Conservation (phyloP, 352 stramenopile species). For the Phytophthora gonapodyides region DNA sequence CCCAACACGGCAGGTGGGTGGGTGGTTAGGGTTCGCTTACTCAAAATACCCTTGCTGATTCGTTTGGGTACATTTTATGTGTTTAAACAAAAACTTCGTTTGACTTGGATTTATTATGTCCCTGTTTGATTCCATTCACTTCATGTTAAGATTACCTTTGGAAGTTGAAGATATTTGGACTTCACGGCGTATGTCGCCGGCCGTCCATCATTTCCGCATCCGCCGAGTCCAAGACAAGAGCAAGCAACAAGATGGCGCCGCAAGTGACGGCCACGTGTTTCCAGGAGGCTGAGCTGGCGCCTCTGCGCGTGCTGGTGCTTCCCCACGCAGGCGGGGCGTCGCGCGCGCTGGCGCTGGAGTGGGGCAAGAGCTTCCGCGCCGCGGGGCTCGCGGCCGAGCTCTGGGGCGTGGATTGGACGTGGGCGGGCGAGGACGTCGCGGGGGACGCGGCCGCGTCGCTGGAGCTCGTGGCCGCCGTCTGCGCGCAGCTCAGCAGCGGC, state of each 20-base stretch:
- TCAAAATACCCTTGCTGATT: too few species aligned
- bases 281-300: constrained; percentile 62
- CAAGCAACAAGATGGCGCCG: constrained; percentile 32
- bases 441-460: constrained; percentile 20
- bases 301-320: constrained; percentile 68
- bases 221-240: constrained; percentile 10
- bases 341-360: constrained; percentile 52
- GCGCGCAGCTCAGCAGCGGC: constrained; percentile 41
- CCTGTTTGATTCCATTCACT: too few species aligned
- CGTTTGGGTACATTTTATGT: too few species aligned
- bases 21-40: too few species aligned
- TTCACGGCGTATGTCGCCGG: too few species aligned
- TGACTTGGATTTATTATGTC: too few species aligned
- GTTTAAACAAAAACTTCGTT: too few species aligned
- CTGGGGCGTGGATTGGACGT: constrained; percentile 69
- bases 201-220: constrained; percentile 27
- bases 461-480: constrained; percentile 45
- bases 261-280: constrained; percentile 58
- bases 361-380: constrained; percentile 42
- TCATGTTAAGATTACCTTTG: too few species aligned
- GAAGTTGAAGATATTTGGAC: too few species aligned
- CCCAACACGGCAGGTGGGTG: too few species aligned
- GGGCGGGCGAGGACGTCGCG: constrained; percentile 17
- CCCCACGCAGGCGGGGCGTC: constrained; percentile 56
- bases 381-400: constrained; percentile 51